Evolutionary conservation across 768 basidiomycete species (phyloP).

Genomic region (Rhodotorula babjevae): DNA sequence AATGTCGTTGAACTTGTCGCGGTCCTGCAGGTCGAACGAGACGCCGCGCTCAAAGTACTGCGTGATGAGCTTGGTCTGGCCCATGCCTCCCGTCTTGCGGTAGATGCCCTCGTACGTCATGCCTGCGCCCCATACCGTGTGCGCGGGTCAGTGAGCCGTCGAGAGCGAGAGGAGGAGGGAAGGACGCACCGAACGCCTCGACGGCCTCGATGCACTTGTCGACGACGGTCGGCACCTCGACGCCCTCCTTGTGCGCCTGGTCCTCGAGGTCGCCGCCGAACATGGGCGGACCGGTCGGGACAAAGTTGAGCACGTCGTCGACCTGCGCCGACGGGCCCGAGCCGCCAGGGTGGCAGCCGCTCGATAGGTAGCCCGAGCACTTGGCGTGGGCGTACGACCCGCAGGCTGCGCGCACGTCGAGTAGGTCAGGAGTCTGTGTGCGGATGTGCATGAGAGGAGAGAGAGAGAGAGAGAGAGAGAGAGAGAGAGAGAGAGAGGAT

Average conservation of each 20-base stretch:
- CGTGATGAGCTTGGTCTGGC: constrained; percentile 86
- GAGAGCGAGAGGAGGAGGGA: background rate
- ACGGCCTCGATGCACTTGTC: constrained; percentile 95
- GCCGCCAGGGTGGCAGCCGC: constrained; percentile 31
- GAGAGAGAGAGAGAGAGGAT: background rate
- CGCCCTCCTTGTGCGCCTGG: constrained; percentile 57
- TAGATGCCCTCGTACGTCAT: constrained; percentile 97
- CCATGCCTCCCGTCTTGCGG: constrained; percentile 89
- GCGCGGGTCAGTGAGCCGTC: too few relatives aligned
- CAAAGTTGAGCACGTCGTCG: constrained; percentile 18
- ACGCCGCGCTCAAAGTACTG: constrained; percentile 85
- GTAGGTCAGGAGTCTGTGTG: background rate
- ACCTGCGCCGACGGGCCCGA: background rate
- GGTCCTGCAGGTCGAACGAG: constrained; percentile 80
- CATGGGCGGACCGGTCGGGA: constrained; percentile 68
- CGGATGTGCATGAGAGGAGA: too few relatives aligned
- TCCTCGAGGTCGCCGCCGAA: constrained; percentile 83
- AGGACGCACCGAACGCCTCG: constrained; percentile 66
- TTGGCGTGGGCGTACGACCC: constrained; percentile 80
- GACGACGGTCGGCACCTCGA: constrained; percentile 72
- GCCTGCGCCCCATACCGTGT: constrained; percentile 64
- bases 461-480: too few relatives aligned
- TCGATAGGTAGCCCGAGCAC: constrained; percentile 51
- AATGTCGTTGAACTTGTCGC: constrained; percentile 91
- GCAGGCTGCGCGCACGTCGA: constrained; percentile 62